Evolutionary conservation across 305 asterid genomes (phyloP).

Genomic region (Ruellia speciosa): DNA sequence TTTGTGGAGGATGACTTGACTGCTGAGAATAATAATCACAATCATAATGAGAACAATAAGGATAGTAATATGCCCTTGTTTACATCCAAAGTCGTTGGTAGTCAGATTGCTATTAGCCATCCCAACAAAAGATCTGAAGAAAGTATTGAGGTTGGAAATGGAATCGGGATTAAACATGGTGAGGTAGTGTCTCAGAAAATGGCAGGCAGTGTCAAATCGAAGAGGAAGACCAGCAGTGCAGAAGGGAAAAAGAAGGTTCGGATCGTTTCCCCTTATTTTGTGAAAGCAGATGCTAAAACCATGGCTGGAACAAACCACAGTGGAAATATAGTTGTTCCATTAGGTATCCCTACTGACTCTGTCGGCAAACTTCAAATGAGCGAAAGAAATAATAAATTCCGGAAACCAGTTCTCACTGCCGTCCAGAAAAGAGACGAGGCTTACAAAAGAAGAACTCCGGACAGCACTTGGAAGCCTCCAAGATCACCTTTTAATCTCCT

Average conservation of each 20-base stretch:
- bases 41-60: background rate
- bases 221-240: background rate
- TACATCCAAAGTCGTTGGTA: background rate
- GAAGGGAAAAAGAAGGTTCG: slow-evolving; percentile 19
- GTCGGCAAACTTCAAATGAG: slow-evolving; percentile 7
- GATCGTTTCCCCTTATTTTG: slow-evolving; percentile 39
- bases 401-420: slow-evolving; percentile 31
- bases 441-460: slow-evolving; percentile 44
- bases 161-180: slow-evolving; percentile 1
- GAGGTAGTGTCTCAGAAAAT: slow-evolving; percentile 5
- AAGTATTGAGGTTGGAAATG: slow-evolving; percentile 12
- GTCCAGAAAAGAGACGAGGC: slow-evolving; percentile 54
- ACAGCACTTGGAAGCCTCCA: slow-evolving; percentile 73
- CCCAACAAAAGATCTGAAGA: background rate
- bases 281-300: slow-evolving; percentile 16
- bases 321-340: slow-evolving; percentile 12
- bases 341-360: slow-evolving; percentile 17
- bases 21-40: background rate
- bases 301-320: background rate
- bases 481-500: slow-evolving; percentile 58
- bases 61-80: background rate
- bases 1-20: slow-evolving; percentile 4
- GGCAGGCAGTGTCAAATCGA: background rate
- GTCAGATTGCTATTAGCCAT: background rate
- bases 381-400: slow-evolving; percentile 12